Evolutionary conservation across 352 stramenopile genomes (phyloP).

Genomic region (Phytophthora cactorum): DNA sequence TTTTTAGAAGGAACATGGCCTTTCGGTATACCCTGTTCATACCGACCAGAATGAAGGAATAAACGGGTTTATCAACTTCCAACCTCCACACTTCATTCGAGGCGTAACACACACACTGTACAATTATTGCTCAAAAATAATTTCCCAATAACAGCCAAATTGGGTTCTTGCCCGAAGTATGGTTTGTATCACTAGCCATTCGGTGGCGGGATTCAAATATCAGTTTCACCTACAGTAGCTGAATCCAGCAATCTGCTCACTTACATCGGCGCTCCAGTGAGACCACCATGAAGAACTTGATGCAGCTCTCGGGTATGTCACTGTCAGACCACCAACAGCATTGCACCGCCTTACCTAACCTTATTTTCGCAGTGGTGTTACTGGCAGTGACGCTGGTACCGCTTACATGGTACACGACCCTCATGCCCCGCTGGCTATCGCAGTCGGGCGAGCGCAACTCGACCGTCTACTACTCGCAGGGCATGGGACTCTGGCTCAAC

Average conservation of each 20-base stretch:
- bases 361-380: conserved; percentile 50
- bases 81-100: no score
- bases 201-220: neutral
- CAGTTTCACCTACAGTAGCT: neutral
- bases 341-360: conserved; percentile 4
- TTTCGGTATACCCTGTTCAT: no score
- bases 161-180: no score
- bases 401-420: conserved; percentile 74
- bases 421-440: conserved; percentile 71
- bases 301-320: conserved; percentile 48
- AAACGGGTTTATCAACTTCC: no score
- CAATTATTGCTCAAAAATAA: no score
- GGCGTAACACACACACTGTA: no score
- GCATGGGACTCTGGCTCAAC: conserved; percentile 83
- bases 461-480: conserved; percentile 76
- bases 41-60: no score
- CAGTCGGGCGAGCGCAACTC: conserved; percentile 60
- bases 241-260: conserved; percentile 1
- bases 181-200: neutral
- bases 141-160: no score
- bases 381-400: conserved; percentile 53
- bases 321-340: neutral
- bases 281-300: conserved; percentile 45
- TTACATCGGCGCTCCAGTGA: neutral
- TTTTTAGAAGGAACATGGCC: no score